These are phyloP conservation scores for Lathyrus oleraceus DNA, from an alignment of 306 rosid genomes.

Conservation along the genomic window DNA sequence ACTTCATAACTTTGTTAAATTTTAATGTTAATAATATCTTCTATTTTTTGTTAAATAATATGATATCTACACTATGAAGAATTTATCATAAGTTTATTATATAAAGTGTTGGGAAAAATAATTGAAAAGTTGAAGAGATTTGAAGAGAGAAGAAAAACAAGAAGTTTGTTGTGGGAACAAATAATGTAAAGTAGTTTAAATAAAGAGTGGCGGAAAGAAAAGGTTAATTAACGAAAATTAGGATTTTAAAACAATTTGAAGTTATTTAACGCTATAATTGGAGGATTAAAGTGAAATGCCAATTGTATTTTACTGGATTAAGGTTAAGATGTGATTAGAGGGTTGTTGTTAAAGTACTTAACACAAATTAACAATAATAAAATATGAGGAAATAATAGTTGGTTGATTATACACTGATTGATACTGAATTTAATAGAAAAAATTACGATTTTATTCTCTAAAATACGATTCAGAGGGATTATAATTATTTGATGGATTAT, in stretches of 20 bases:
- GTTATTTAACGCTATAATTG: neutral
- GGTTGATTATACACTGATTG: no score
- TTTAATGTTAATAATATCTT: constrained; percentile 25
- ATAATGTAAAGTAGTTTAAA: constrained; percentile 41
- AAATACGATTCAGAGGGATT: no score
- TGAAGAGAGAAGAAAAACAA: constrained; percentile 40
- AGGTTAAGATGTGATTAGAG: neutral
- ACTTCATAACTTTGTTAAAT: constrained; percentile 66
- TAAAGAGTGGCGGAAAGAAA: constrained; percentile 36
- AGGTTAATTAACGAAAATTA: constrained; percentile 46
- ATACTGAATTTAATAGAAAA: no score
- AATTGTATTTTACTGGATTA: neutral
- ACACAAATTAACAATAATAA: neutral
- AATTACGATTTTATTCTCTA: no score
- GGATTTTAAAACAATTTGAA: constrained; percentile 10
- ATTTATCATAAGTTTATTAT: neutral
- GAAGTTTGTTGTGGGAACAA: constrained; percentile 43
- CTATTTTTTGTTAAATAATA: constrained; percentile 33
- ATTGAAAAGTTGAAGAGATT: constrained; percentile 31
- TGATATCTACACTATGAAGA: neutral
- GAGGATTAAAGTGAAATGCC: neutral
- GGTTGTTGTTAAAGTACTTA: neutral
- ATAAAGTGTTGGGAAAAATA: constrained; percentile 14
- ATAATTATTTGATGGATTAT: no score
- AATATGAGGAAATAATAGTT: neutral